Conservation (phyloP, 257 asterid species). For the Solanum megistacrolobum region DNA sequence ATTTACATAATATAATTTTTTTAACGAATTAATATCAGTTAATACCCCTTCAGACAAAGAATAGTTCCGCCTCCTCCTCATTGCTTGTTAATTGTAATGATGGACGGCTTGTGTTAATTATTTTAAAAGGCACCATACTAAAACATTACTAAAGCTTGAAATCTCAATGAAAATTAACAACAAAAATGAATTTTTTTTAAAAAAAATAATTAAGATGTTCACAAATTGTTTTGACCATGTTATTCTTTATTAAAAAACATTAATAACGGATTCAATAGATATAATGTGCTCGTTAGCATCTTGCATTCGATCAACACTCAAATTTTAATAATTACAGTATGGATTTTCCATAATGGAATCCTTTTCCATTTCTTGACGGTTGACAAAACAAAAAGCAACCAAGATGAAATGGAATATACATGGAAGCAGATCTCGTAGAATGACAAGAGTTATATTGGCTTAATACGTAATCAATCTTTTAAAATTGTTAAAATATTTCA, state of each 20-base stretch:
- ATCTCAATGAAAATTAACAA: neutral
- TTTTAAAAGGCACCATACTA: neutral
- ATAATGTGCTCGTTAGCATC: neutral
- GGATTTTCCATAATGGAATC: neutral
- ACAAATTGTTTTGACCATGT: neutral
- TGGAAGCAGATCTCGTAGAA: neutral
- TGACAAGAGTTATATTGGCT: neutral
- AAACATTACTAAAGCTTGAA: neutral
- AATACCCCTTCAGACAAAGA: neutral
- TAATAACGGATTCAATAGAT: neutral
- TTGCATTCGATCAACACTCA: neutral
- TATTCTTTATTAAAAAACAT: neutral
- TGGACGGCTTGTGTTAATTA: neutral
- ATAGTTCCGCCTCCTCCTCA: neutral
- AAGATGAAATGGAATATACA: neutral
- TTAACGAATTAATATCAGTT: neutral
- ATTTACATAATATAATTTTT: neutral
- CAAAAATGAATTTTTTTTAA: neutral
- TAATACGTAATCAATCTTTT: neutral
- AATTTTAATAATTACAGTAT: neutral
- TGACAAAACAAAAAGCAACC: neutral
- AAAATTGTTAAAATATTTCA: neutral
- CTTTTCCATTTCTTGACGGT: neutral
- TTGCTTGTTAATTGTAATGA: neutral
- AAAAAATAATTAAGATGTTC: neutral